Evolutionary conservation across 495 filamentous ascomycete genomes (phyloP).

Genomic region (Daldinia vernicosa): DNA sequence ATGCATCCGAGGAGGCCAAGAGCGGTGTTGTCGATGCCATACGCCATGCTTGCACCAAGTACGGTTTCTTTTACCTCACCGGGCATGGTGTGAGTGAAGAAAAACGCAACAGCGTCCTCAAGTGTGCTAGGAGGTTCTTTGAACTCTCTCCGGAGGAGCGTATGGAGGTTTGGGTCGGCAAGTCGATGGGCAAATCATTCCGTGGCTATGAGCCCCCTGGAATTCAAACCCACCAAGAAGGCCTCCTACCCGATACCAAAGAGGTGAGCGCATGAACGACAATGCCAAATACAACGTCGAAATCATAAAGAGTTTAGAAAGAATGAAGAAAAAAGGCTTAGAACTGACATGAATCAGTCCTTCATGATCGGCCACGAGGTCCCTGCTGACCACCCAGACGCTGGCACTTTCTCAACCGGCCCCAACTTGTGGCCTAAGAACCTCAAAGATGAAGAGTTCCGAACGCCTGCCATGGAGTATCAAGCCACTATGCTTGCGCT

Average conservation of each 20-base stretch:
- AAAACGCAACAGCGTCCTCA: slow-evolving; percentile 47
- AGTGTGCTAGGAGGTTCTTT: slow-evolving; percentile 58
- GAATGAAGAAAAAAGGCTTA: background rate
- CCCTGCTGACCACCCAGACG: slow-evolving; percentile 55
- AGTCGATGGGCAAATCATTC: slow-evolving; percentile 55
- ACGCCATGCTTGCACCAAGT: slow-evolving; percentile 57
- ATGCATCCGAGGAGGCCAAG: slow-evolving; percentile 28
- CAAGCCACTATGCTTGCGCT: slow-evolving; percentile 50
- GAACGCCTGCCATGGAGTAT: slow-evolving; percentile 58
- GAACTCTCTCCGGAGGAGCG: slow-evolving; percentile 58
- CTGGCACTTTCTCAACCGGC: slow-evolving; percentile 51
- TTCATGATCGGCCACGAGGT: slow-evolving; percentile 61
- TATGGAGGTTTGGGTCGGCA: slow-evolving; percentile 41
- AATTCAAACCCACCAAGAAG: slow-evolving; percentile 59
- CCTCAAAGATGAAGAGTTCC: slow-evolving; percentile 57
- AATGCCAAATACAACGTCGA: background rate
- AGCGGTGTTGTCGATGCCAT: slow-evolving; percentile 34
- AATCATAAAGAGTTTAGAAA: background rate
- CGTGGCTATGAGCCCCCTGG: slow-evolving; percentile 62
- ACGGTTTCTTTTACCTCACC: slow-evolving; percentile 59
- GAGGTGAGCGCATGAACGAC: slow-evolving; percentile 50
- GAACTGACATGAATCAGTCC: slow-evolving; percentile 36
- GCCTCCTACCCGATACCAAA: slow-evolving; percentile 60
- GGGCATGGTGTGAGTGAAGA: slow-evolving; percentile 41
- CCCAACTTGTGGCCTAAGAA: slow-evolving; percentile 61